Base-by-base conservation (phyloP, 176 grass and related monocot genomes). In the Poa annua region DNA sequence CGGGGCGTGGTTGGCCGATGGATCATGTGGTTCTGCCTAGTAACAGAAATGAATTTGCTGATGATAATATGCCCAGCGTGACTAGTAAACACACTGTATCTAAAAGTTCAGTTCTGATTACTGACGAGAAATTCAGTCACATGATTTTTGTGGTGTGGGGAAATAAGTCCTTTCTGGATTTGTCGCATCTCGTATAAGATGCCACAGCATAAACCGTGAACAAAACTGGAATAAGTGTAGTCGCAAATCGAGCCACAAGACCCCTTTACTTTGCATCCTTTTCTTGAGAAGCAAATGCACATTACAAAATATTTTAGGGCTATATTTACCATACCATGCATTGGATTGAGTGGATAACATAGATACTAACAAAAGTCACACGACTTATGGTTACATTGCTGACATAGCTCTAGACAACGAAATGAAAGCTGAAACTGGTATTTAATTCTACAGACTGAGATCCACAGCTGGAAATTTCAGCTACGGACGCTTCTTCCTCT, bases 311-410 rank as follows among this genome's bases (percentile, higher is more conserved):
- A 15, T 50, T 73, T 78, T 32, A 34, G 9, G 71, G 33, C 0
- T n/a, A 11, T 3, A 29, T 62, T 1, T 3, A 78, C 65, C 11
- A n/a, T 65, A 73, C 5, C 73, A 34, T 79, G 53, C 41, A 75
- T 83, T 68, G 38, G 26, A 74, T 73, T 74, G 15, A 82, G 4
- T 11, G 33, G 1, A n/a, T 1, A 80, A 22, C 53, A 76, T 50
- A 50, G 13, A 53, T 41, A 60, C 25, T 66, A 77, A 21, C 16
- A 42, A 47, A 32, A 73, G 65, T 75, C 66, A 38, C 41, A 0
- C 8, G 19, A 35, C 71, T 68, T 81, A 41, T 76, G 77, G 50
- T 85, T 85, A 85, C 77, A 76, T 76, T 44, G 41, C 41, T 80
- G 79, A n/a, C 80, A 69, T 57, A 80, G 59, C 57, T 78, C 50